Evolutionary conservation across 2,329 filamentous ascomycete species (phyloP).

Genomic region (Tothia fuscella): DNA sequence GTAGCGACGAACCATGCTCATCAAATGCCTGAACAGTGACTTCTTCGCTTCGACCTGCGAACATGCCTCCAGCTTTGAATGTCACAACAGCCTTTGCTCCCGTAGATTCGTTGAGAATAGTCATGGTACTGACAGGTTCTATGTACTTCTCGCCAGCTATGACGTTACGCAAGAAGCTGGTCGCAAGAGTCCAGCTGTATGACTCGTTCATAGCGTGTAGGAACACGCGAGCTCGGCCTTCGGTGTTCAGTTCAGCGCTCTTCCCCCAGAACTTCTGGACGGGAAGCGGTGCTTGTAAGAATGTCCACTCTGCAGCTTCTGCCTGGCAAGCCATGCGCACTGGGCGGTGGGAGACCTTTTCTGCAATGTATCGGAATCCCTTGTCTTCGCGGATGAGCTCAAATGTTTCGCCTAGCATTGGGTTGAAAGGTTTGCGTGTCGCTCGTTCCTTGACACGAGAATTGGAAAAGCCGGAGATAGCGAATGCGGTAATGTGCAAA

Average conservation of each 20-base stretch:
- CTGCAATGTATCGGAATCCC: slow-evolving; percentile 82
- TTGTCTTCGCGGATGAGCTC: slow-evolving; percentile 81
- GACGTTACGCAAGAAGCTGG: slow-evolving; percentile 86
- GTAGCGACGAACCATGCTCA: slow-evolving; percentile 50
- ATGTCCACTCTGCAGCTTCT: slow-evolving; percentile 73
- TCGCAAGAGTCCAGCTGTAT: slow-evolving; percentile 82
- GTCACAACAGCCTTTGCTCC: slow-evolving; percentile 76
- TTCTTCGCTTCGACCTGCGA: slow-evolving; percentile 86
- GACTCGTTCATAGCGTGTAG: slow-evolving; percentile 59
- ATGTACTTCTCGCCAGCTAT: slow-evolving; percentile 98
- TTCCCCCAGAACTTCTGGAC: slow-evolving; percentile 99
- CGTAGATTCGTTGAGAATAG: slow-evolving; percentile 69
- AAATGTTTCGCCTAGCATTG: slow-evolving; percentile 89
- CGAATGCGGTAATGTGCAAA: slow-evolving; percentile 79
- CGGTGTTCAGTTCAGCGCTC: slow-evolving; percentile 84
- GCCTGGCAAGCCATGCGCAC: slow-evolving; percentile 90
- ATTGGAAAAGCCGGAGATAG: slow-evolving; percentile 73
- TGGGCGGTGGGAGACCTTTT: slow-evolving; percentile 89
- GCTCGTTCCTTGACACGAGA: slow-evolving; percentile 78
- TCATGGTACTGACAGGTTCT: slow-evolving; percentile 86
- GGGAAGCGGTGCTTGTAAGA: slow-evolving; percentile 76
- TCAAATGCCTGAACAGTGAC: slow-evolving; percentile 65
- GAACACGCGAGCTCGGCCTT: slow-evolving; percentile 70
- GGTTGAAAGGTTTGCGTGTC: slow-evolving; percentile 94
- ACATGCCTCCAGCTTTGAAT: slow-evolving; percentile 95